A percentile compares a stretch with the other conserved stretches of the same genome.
phyloP scores from a whole-genome alignment of 2,329 filamentous ascomycete genomes.

The Monilinia fructigena region DNA sequence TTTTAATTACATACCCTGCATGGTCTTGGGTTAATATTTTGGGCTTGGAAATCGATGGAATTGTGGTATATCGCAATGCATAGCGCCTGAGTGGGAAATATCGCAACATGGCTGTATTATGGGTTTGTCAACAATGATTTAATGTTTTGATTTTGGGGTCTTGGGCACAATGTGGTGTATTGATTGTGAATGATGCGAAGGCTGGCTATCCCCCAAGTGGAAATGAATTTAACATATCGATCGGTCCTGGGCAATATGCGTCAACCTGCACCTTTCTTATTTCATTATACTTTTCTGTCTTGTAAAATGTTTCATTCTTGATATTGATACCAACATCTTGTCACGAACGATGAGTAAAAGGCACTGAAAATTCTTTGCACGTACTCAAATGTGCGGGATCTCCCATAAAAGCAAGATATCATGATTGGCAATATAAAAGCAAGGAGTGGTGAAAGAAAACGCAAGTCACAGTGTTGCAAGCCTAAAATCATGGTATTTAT shows the following conservation, averaged over 20 bases:
- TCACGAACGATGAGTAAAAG: no score
- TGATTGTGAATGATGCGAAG: not conserved
- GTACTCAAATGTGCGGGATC: no score
- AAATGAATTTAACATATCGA: not conserved
- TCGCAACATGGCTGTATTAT: not conserved
- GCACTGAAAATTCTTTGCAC: no score
- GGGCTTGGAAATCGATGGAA: not conserved
- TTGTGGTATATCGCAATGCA: conserved; percentile 5
- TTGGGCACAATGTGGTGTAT: not conserved
- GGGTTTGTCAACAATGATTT: not conserved
- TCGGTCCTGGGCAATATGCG: not conserved
- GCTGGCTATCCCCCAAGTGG: not conserved
- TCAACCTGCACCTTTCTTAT: not conserved
- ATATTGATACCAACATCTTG: not conserved
- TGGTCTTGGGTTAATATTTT: not conserved
- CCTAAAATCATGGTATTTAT: no score
- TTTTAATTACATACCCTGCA: conserved; percentile 6
- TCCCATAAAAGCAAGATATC: no score
- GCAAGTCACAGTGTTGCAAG: no score
- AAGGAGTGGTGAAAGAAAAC: no score
- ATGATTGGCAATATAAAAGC: no score
- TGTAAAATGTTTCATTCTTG: not conserved
- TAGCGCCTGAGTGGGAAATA: not conserved
- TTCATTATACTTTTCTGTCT: not conserved
- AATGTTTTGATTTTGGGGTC: not conserved